phyloP scores from a whole-genome alignment of 352 stramenopile species.

The Phytophthora uliginosa region DNA sequence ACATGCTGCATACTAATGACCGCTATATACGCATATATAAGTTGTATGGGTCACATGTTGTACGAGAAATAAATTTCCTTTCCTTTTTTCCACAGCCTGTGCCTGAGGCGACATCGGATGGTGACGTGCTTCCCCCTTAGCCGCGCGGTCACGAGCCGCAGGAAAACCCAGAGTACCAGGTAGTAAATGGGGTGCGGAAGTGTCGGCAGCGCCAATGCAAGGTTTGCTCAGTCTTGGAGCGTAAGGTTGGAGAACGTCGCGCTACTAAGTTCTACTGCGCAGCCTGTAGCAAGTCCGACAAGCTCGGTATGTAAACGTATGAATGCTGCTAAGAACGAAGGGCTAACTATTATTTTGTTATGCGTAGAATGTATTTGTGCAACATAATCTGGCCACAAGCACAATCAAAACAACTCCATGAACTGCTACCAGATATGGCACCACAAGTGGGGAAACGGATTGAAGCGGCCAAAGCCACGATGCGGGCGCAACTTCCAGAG shows the following conservation, averaged over 20 bases:
- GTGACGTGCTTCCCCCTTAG: background rate
- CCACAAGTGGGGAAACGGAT: conserved; percentile 6
- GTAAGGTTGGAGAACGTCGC: conserved; percentile 1
- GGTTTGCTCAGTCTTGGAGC: conserved; percentile 16
- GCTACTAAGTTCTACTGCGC: too few species aligned
- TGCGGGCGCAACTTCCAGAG: conserved; percentile 6
- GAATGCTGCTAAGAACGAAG: background rate
- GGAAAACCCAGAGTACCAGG: conserved; percentile 15
- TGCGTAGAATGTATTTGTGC: conserved; percentile 8
- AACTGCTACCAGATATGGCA: conserved; percentile 18
- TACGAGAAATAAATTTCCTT: too few species aligned
- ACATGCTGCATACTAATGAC: too few species aligned
- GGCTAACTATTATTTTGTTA: background rate
- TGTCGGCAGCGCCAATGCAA: conserved; percentile 13
- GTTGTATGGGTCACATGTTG: too few species aligned
- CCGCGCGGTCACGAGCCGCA: background rate
- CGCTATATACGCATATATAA: too few species aligned
- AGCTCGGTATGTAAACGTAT: conserved; percentile 3
- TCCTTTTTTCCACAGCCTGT: too few species aligned
- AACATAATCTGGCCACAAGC: background rate
- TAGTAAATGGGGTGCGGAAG: conserved; percentile 15
- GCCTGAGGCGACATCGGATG: too few species aligned
- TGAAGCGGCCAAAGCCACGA: background rate
- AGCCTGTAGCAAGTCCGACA: conserved; percentile 11
- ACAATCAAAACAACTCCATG: conserved; percentile 4